Evolutionary conservation across 2,329 filamentous ascomycete genomes (phyloP).

Genomic region (Mollisia scopiformis): DNA sequence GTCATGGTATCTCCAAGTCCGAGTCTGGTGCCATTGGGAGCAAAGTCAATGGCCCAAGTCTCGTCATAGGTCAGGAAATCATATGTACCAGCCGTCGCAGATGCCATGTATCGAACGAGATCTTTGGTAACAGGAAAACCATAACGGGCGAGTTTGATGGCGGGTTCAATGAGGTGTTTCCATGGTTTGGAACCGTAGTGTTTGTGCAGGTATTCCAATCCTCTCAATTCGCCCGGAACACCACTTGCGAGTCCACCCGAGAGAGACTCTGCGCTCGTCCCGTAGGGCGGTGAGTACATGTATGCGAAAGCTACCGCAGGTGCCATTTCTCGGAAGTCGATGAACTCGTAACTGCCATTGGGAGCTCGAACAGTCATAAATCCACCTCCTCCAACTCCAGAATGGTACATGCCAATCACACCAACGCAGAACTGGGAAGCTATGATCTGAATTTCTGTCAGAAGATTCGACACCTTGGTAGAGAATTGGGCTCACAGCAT

Average conservation of each 20-base stretch:
- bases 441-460: slow-evolving; percentile 44
- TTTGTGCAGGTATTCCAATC: slow-evolving; percentile 41
- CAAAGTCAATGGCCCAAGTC: slow-evolving; percentile 86
- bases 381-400: slow-evolving; percentile 68
- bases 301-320: slow-evolving; percentile 61
- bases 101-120: slow-evolving; percentile 62
- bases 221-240: slow-evolving; percentile 52
- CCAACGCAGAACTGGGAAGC: slow-evolving; percentile 57
- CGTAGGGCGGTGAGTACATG: slow-evolving; percentile 60
- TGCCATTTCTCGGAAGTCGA: slow-evolving; percentile 72
- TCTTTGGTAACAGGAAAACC: slow-evolving; percentile 64
- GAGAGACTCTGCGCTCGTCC: slow-evolving; percentile 54
- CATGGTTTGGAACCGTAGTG: slow-evolving; percentile 56
- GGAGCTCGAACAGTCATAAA: slow-evolving; percentile 64
- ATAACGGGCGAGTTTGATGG: slow-evolving; percentile 61
- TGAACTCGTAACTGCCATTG: slow-evolving; percentile 65
- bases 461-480: slow-evolving; percentile 1
- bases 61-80: slow-evolving; percentile 77
- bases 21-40: slow-evolving; percentile 76
- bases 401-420: slow-evolving; percentile 57
- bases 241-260: slow-evolving; percentile 60
- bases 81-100: slow-evolving; percentile 38
- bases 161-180: slow-evolving; percentile 59
- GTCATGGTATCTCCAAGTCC: slow-evolving; percentile 78
- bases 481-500: slow-evolving; percentile 42